phyloP scores from a whole-genome alignment of 208 protist genomes.

The Naegleria gruberi region DNA sequence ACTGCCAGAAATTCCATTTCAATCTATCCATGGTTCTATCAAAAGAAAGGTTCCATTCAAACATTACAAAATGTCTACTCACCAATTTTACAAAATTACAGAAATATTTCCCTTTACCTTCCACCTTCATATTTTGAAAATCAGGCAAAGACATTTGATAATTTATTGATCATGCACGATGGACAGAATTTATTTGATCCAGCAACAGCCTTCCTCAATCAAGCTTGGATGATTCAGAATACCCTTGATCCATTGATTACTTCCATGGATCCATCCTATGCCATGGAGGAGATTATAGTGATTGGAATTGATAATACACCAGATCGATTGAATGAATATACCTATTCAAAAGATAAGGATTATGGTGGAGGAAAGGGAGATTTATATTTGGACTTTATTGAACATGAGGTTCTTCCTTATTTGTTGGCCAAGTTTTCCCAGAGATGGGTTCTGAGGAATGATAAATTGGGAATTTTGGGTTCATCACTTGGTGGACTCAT shows the following conservation, averaged over 20 bases:
- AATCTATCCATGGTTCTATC: background rate
- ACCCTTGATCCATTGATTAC: background rate
- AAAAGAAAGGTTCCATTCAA: background rate
- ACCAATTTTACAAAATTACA: background rate
- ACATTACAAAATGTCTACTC: background rate
- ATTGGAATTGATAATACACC: constrained; percentile 22
- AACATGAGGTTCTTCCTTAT: constrained; percentile 4
- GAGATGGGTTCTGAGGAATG: background rate
- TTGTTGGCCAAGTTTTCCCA: background rate
- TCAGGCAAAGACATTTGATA: background rate
- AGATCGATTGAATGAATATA: constrained; percentile 25
- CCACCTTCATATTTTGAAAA: constrained; percentile 28
- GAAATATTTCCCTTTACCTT: background rate
- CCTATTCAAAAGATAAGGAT: background rate
- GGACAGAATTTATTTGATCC: constrained; percentile 27
- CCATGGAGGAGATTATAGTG: constrained; percentile 17
- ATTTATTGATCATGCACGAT: constrained; percentile 25
- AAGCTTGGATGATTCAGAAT: constrained; percentile 18
- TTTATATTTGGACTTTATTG: constrained; percentile 22
- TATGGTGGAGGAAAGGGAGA: constrained; percentile 21
- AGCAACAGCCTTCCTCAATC: background rate
- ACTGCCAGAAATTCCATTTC: background rate
- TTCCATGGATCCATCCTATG: background rate
- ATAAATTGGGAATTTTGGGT: constrained; percentile 24
- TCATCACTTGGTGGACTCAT: constrained; percentile 13